Evolutionary conservation across 2,329 filamentous ascomycete genomes (phyloP).

Genomic region (Alternaria gansuensis): DNA sequence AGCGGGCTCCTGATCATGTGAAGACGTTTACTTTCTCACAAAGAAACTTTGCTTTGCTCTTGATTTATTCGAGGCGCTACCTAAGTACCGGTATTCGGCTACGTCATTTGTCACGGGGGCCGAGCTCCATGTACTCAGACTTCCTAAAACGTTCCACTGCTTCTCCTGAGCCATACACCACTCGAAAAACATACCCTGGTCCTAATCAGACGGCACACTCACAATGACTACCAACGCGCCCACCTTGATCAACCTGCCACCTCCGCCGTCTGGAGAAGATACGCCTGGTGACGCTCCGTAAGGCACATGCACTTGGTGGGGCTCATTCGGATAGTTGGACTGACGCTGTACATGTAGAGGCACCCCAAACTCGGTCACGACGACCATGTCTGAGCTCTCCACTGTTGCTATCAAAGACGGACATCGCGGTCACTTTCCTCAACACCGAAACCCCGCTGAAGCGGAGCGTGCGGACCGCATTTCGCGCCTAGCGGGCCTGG

Average conservation of each 20-base stretch:
- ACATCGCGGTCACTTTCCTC: conserved; percentile 80
- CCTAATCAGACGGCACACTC: conserved; percentile 11
- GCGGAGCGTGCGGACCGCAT: conserved; percentile 95
- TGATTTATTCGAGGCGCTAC: conserved; percentile 7
- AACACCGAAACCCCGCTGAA: conserved; percentile 75
- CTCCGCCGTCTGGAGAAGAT: conserved; percentile 80
- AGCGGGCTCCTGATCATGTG: not conserved
- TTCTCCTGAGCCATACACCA: conserved; percentile 21
- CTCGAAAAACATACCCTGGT: conserved; percentile 3
- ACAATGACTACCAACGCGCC: conserved; percentile 58
- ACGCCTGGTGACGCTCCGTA: conserved; percentile 92
- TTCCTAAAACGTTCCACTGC: conserved; percentile 13
- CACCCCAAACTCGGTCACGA: conserved; percentile 91
- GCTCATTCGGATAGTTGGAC: conserved; percentile 19
- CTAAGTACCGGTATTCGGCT: conserved; percentile 3
- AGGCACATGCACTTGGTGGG: conserved; percentile 49
- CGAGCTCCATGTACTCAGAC: conserved; percentile 9
- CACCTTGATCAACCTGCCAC: conserved; percentile 84
- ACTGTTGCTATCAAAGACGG: conserved; percentile 97
- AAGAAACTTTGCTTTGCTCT: not conserved
- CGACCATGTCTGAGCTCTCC: conserved; percentile 88
- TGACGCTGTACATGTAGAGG: conserved; percentile 65
- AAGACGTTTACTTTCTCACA: not conserved
- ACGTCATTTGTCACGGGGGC: conserved; percentile 21
- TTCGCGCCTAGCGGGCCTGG: conserved; percentile 90